Evolutionary conservation across 2,329 filamentous ascomycete genomes (phyloP), one percentile per base, ranked within the genome.

Genomic region (Didymella sp.): DNA sequence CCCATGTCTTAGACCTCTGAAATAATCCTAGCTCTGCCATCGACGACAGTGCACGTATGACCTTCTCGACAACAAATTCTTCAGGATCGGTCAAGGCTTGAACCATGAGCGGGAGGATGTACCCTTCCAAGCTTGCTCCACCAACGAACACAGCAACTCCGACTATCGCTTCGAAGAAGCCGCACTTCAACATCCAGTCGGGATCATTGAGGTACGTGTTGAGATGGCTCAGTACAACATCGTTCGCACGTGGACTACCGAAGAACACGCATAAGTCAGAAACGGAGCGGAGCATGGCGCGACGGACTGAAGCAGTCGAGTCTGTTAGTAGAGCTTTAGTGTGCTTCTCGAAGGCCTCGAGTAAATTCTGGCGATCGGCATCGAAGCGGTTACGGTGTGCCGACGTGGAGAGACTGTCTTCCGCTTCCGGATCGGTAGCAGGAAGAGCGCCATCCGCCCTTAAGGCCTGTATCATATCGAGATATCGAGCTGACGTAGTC

Each of bases 131-230:
- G 64, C 89, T 96, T 30, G 88, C 90, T 58, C 90, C 92, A 25
- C 95, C 95, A 30, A 98, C 85, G 66, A 96, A 96, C 1, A 91
- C 87, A 4, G 93, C 91, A 62, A 99, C 93, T 3, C 93, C 94
- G 15, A 98, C 91, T 24, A 98, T 92, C 0, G 92, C 91, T 70
- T 96, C 93, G 69, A 99, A 97, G 73, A 98, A 98, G 2, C 94
- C 92, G 68, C 92, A 97, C 75, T 96, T 97, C 28, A 99, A 80
- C 74, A 92, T 92, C 95, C 95, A 99, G 73, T 99, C 93, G 38
- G 89, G 87, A 68, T 98, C 95, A 65, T 99, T 99, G 8, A 99
- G 79, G 69, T 99, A 99, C 0, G 95, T 99, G 71, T 98, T 98
- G 25, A 99, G 81, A 77, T 99, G 95, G 28, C 92, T 96, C 21